phyloP scores from a whole-genome alignment of 2,329 filamentous ascomycete species.

The Aspergillus bombycis region DNA sequence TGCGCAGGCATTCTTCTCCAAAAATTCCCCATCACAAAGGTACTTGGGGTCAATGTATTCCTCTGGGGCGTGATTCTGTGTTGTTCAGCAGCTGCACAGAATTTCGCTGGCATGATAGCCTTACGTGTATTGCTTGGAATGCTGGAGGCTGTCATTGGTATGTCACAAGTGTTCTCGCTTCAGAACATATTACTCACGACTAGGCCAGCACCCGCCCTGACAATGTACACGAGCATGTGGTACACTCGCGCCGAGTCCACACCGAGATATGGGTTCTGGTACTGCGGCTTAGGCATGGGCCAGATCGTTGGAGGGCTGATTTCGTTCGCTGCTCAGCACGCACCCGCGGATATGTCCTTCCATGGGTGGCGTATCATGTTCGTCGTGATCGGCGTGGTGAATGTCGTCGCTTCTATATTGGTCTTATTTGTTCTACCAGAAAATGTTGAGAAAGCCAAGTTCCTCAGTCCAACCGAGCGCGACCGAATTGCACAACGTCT shows the following conservation, averaged over 20 bases:
- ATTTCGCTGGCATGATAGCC: constrained; percentile 55
- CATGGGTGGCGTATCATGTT: constrained; percentile 35
- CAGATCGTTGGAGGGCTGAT: constrained; percentile 34
- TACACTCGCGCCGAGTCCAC: constrained; percentile 31
- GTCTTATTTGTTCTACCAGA: constrained; percentile 28
- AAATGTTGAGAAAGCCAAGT: constrained; percentile 23
- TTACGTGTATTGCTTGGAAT: constrained; percentile 61
- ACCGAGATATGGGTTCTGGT: constrained; percentile 35
- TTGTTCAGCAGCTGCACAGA: constrained; percentile 52
- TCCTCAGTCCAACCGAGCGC: constrained; percentile 27
- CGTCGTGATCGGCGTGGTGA: constrained; percentile 30
- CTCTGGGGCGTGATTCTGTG: constrained; percentile 57
- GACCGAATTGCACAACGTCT: constrained; percentile 22
- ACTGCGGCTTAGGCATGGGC: constrained; percentile 31
- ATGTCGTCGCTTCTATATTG: constrained; percentile 24
- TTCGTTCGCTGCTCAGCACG: constrained; percentile 35
- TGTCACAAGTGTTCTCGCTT: background rate
- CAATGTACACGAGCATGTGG: constrained; percentile 33
- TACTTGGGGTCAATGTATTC: constrained; percentile 61
- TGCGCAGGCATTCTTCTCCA: constrained; percentile 61
- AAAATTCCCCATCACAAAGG: constrained; percentile 63
- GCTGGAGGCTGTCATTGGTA: constrained; percentile 48
- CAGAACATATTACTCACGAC: background rate
- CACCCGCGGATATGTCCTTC: constrained; percentile 19
- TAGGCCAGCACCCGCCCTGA: constrained; percentile 26